Evolutionary conservation across 805 yeast species (phyloP), one percentile per base, ranked within the genome.

Genomic region (Brettanomyces naardenensis): DNA sequence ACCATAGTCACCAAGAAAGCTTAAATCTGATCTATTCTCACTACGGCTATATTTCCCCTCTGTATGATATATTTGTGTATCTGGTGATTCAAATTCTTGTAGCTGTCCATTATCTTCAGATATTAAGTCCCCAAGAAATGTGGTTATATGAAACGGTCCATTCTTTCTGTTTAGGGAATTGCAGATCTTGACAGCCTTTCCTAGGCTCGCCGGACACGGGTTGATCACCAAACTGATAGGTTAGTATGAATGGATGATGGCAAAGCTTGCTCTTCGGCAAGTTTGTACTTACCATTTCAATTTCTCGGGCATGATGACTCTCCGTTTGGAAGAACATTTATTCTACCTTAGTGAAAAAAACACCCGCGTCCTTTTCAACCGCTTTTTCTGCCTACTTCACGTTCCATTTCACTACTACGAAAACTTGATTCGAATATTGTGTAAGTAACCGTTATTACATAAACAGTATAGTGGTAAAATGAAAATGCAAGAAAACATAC

Each of bases 81-180:
- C 10, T 23, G 26, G 26, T 23, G 19, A 23, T 9, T 44, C 49
- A 7, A 35, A 6, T 2, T 25, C 40, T 2, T 42, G 37, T 3
- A 45, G 20, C 3, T 17, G 22, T 5, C 32, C 33, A 3, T 38
- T 35, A 19, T 39, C 44, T 5, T 49, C 43, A 0, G 35, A 21
- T 1, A 56, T 39, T 1, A 65, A 53, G 44, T 73, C 73, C 0
- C 85, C 84, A 5, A 80, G 46, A 4, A 79, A 49, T 2, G 80
- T 28, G 0, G 71, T 69, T 3, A 70, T 61, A 33, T 70, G 79
- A 48, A 81, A 81, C 0, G 87, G 87, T 0, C 88, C 88, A 31
- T 76, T 77, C 46, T 75, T 79, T 18, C 51, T 41, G 47, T 78
- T 62, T 36, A 80, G 65, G 1, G 61, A 43, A 47, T 74, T 71